phyloP scores from a whole-genome alignment of 2,329 filamentous ascomycete species.

The Daldinia eschscholtzii region DNA sequence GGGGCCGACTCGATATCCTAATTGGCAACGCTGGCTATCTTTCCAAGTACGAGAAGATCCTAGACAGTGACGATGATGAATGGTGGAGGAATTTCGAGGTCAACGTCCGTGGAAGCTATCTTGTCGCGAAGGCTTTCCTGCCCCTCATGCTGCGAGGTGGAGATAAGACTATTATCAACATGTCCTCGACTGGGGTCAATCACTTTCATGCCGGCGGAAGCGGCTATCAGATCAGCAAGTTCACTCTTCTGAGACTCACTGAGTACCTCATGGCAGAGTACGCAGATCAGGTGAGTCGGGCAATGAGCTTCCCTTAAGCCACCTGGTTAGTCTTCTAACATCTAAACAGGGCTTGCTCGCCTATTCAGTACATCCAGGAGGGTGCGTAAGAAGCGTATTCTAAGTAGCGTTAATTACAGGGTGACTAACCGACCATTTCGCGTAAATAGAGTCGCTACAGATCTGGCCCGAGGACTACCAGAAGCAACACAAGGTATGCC shows the following conservation, averaged over 20 bases:
- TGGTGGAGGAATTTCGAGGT: conserved; percentile 64
- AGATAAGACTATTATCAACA: conserved; percentile 61
- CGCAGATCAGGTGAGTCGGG: conserved; percentile 56
- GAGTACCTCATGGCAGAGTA: conserved; percentile 64
- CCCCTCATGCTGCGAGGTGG: conserved; percentile 57
- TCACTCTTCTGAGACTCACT: conserved; percentile 62
- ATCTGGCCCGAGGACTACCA: conserved; percentile 52
- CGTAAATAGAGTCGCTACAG: conserved; percentile 40
- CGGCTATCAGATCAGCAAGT: conserved; percentile 62
- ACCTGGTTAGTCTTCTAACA: conserved; percentile 48
- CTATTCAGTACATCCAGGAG: conserved; percentile 45
- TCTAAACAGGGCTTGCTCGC: conserved; percentile 40
- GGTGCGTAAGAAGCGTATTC: conserved; percentile 19
- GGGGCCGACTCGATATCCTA: conserved; percentile 57
- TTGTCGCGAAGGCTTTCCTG: conserved; percentile 62
- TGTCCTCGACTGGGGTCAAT: conserved; percentile 60
- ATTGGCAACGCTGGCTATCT: conserved; percentile 61
- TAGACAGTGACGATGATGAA: conserved; percentile 56
- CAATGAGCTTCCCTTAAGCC: conserved; percentile 55
- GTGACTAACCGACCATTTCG: neutral
- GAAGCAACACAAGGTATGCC: conserved; percentile 42
- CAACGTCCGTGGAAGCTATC: conserved; percentile 64
- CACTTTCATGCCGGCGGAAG: conserved; percentile 53
- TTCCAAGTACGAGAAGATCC: conserved; percentile 53
- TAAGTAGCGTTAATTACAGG: neutral